Percentiles rank a stretch among this genome's conserved stretches.
These are phyloP conservation scores for Panicum virgatum DNA, from an alignment of 202 grass and related monocot species.

Conservation along the genomic window DNA sequence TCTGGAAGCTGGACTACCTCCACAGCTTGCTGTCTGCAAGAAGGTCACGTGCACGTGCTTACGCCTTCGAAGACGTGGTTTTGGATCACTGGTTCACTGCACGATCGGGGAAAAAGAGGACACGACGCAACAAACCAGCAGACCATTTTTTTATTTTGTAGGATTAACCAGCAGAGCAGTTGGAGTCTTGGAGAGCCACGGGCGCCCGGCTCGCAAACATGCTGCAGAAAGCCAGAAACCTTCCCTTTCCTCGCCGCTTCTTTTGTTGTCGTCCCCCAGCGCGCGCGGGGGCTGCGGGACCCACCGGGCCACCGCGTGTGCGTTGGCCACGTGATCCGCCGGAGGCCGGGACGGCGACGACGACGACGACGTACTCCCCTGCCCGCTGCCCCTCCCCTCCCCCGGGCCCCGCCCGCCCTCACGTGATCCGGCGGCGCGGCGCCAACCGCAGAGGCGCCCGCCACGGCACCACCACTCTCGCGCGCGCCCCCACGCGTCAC, in stretches of 20 bases:
- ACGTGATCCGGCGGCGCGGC: conserved; percentile 38
- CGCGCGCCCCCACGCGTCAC: conserved; percentile 26
- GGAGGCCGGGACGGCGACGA: background rate
- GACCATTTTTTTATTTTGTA: too few relatives aligned
- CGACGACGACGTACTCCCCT: background rate
- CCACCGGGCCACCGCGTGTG: conserved; percentile 22
- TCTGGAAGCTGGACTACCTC: background rate
- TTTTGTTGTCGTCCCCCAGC: background rate
- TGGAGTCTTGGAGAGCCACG: too few relatives aligned
- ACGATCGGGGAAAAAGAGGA: background rate
- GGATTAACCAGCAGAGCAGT: too few relatives aligned
- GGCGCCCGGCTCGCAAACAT: too few relatives aligned
- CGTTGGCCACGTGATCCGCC: conserved; percentile 75
- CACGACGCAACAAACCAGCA: background rate
- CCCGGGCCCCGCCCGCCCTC: background rate
- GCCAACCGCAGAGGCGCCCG: background rate
- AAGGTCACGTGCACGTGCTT: background rate
- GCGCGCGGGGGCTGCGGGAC: background rate
- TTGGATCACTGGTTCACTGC: background rate
- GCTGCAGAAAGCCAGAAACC: background rate
- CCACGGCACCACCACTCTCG: background rate
- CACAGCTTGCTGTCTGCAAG: background rate
- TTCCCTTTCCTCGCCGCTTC: background rate
- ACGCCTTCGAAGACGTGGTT: background rate
- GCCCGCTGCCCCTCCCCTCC: background rate